Conservation (phyloP, 2,329 filamentous ascomycete genomes). For the Fusarium heterosporum region DNA sequence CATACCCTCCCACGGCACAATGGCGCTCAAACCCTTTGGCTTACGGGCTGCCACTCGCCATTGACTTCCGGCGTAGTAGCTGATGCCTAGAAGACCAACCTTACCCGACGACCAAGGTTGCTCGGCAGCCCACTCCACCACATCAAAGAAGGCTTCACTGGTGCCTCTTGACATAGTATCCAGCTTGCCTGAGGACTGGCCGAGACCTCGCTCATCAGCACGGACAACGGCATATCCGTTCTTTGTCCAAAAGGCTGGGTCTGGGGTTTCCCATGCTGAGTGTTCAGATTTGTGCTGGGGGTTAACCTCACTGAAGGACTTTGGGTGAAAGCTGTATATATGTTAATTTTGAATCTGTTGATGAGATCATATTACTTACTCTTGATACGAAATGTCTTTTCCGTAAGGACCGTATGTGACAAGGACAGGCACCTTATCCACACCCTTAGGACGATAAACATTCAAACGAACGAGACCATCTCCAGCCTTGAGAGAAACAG, state of each 20-base stretch:
- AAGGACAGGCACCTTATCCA: constrained; percentile 63
- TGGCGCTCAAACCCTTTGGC: constrained; percentile 60
- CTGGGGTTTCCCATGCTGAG: constrained; percentile 70
- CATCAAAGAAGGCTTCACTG: constrained; percentile 61
- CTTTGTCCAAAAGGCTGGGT: constrained; percentile 66
- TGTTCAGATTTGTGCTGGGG: constrained; percentile 64
- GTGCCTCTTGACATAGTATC: constrained; percentile 63
- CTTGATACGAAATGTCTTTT: constrained; percentile 75
- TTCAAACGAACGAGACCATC: constrained; percentile 14
- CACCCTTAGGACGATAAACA: constrained; percentile 22
- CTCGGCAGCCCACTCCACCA: constrained; percentile 62
- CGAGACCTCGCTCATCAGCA: constrained; percentile 62
- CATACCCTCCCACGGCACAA: constrained; percentile 64
- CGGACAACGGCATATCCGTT: constrained; percentile 67
- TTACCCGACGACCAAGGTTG: constrained; percentile 60
- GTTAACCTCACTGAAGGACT: constrained; percentile 62
- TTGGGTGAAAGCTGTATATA: constrained; percentile 51
- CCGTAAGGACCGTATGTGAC: constrained; percentile 81
- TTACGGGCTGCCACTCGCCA: constrained; percentile 62
- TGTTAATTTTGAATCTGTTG: neutral
- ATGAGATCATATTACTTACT: constrained; percentile 48
- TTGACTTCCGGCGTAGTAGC: constrained; percentile 61
- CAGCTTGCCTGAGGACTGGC: constrained; percentile 60
- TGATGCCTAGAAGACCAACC: constrained; percentile 61
- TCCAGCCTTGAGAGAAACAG: constrained; percentile 10